Conservation (phyloP, 371 early-diverging fungal genomes). For the Mortierella sp. region DNA sequence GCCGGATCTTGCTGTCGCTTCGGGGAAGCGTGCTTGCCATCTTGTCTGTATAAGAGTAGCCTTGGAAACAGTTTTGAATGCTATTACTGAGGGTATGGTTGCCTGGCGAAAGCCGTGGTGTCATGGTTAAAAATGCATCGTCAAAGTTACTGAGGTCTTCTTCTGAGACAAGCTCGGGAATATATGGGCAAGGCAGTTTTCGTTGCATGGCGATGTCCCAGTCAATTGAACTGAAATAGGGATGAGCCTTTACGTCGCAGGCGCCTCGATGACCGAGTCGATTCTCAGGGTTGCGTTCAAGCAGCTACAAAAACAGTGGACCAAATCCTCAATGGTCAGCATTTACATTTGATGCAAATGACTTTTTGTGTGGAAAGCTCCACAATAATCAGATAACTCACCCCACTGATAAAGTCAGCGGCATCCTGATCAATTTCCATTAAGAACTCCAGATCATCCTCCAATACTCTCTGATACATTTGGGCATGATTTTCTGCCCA, state of each 20-base stretch:
- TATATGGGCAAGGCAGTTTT: conserved; percentile 58
- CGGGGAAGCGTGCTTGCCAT: conserved; percentile 37
- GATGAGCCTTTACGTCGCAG: conserved; percentile 73
- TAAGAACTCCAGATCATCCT: conserved; percentile 83
- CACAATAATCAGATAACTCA: conserved; percentile 54
- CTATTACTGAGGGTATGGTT: conserved; percentile 61
- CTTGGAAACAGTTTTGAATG: conserved; percentile 69
- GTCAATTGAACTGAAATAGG: conserved; percentile 74
- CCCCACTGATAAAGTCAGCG: conserved; percentile 69
- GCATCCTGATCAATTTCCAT: conserved; percentile 70
- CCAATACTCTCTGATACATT: conserved; percentile 86
- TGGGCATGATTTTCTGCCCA: conserved; percentile 82
- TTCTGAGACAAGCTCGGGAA: conserved; percentile 65
- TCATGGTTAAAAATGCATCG: conserved; percentile 68
- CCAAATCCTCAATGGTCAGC: background rate
- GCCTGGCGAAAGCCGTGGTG: conserved; percentile 63
- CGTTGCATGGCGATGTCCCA: conserved; percentile 68
- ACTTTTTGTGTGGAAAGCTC: too few species aligned
- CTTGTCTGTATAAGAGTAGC: conserved; percentile 64
- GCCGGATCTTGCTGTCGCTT: conserved; percentile 43
- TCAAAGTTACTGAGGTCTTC: conserved; percentile 79
- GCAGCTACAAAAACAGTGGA: conserved; percentile 58
- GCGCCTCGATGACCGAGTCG: conserved; percentile 76
- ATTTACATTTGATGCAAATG: background rate
- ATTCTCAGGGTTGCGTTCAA: conserved; percentile 73